phyloP scores from a whole-genome alignment of 2,329 filamentous ascomycete species.

The Trichoderma sp. region DNA sequence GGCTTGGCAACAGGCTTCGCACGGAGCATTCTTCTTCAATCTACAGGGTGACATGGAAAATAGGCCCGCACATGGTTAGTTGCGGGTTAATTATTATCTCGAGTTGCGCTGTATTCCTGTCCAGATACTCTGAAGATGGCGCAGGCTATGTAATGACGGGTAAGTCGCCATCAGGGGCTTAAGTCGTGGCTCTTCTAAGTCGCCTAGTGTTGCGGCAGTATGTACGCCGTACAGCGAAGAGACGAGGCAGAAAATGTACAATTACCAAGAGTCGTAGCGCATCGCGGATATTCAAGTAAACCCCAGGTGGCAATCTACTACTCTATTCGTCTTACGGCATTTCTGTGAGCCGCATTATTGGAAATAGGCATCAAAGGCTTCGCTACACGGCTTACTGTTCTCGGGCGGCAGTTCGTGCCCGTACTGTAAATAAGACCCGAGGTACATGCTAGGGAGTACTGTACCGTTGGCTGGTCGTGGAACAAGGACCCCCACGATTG shows the following conservation, averaged over 20 bases:
- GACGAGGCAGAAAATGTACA: not conserved
- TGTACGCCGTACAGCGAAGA: not conserved
- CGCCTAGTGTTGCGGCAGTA: not conserved
- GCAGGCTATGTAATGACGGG: not conserved
- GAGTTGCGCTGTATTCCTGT: not conserved
- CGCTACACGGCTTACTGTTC: not conserved
- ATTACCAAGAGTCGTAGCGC: not conserved
- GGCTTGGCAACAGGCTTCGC: not conserved
- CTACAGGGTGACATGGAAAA: not conserved
- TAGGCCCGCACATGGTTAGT: not conserved
- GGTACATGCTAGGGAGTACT: not conserved
- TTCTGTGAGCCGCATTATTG: not conserved
- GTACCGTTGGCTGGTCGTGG: not conserved
- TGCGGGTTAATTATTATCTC: not conserved
- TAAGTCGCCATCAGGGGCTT: not conserved
- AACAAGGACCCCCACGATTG: slow-evolving; percentile 15
- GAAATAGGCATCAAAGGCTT: not conserved
- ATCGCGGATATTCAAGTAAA: not conserved
- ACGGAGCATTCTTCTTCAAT: not conserved
- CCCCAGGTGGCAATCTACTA: not conserved
- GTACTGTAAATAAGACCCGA: not conserved
- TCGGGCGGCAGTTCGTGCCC: not conserved
- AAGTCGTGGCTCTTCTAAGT: not conserved
- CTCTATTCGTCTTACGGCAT: not conserved
- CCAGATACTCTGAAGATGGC: not conserved